Conservation (phyloP, 75 land plant species). For the Picea glauca region DNA sequence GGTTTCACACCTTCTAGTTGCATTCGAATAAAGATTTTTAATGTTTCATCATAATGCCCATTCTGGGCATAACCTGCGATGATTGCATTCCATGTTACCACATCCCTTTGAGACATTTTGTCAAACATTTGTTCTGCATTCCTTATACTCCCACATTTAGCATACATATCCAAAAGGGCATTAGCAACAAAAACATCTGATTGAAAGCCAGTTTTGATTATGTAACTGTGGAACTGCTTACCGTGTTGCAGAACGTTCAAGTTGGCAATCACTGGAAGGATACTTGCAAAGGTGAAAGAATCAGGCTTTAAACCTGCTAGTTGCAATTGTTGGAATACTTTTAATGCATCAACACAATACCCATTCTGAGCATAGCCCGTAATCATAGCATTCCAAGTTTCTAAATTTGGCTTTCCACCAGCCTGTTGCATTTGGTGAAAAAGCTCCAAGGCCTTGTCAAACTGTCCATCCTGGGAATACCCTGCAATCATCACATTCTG, state of each 20-base stretch:
- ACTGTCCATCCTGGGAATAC: constrained; percentile 1
- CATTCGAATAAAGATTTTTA: constrained; percentile 10
- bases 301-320: constrained; percentile 2
- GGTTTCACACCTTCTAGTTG: constrained; percentile 8
- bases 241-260: neutral
- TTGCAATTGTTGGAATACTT: neutral
- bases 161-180: constrained; percentile 6
- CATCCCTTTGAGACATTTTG: constrained; percentile 2
- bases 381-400: constrained; percentile 3
- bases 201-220: constrained; percentile 4
- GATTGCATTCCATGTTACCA: constrained; percentile 8
- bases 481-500: constrained; percentile 23
- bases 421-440: constrained; percentile 6
- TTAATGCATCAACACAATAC: neutral
- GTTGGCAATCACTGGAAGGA: constrained; percentile 2
- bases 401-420: constrained; percentile 11
- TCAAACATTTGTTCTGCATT: neutral
- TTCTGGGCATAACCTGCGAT: constrained; percentile 11
- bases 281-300: neutral
- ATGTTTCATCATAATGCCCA: constrained; percentile 5
- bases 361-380: constrained; percentile 5
- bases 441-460: neutral
- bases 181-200: constrained; percentile 10
- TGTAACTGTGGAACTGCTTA: neutral
- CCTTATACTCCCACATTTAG: constrained; percentile 3